Conservation (phyloP, 106 monocot genomes). For the Amphibolis antarctica region DNA sequence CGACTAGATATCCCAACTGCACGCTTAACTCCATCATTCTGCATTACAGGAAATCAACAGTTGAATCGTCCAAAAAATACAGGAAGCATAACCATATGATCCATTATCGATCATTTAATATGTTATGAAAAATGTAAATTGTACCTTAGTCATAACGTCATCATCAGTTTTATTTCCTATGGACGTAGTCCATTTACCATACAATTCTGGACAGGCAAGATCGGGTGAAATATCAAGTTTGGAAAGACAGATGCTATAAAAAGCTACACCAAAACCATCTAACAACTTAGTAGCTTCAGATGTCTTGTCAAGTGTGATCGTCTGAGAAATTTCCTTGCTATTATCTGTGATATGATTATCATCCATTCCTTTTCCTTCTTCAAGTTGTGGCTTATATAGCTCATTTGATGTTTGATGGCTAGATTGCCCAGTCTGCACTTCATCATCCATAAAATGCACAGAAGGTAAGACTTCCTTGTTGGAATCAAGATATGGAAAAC, state of each 20-base stretch:
- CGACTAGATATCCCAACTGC: neutral
- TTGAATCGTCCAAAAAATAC: neutral
- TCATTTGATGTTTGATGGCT: slow-evolving; percentile 10
- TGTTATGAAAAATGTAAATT: too few species aligned
- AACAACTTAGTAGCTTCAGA: slow-evolving; percentile 11
- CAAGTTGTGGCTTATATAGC: slow-evolving; percentile 1
- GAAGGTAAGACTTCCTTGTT: slow-evolving; percentile 28
- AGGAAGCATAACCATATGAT: neutral
- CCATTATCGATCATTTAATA: too few species aligned
- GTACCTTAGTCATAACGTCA: too few species aligned
- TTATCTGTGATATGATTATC: neutral
- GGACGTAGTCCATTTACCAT: slow-evolving; percentile 11
- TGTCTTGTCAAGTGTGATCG: neutral
- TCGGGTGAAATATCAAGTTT: slow-evolving; percentile 35
- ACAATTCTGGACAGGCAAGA: slow-evolving; percentile 36
- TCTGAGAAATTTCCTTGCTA: slow-evolving; percentile 1
- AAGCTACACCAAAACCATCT: slow-evolving; percentile 6
- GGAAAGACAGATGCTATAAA: slow-evolving; percentile 29
- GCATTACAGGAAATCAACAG: neutral
- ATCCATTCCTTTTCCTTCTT: slow-evolving; percentile 24
- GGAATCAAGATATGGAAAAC: slow-evolving; percentile 18
- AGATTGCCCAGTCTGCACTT: slow-evolving; percentile 18
- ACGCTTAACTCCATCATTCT: slow-evolving; percentile 1
- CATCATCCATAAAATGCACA: slow-evolving; percentile 10
- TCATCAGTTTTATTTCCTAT: too few species aligned